These are phyloP conservation scores for Cladobotryum mycophilum DNA, from an alignment of 2,329 filamentous ascomycete species.

Conservation along the genomic window DNA sequence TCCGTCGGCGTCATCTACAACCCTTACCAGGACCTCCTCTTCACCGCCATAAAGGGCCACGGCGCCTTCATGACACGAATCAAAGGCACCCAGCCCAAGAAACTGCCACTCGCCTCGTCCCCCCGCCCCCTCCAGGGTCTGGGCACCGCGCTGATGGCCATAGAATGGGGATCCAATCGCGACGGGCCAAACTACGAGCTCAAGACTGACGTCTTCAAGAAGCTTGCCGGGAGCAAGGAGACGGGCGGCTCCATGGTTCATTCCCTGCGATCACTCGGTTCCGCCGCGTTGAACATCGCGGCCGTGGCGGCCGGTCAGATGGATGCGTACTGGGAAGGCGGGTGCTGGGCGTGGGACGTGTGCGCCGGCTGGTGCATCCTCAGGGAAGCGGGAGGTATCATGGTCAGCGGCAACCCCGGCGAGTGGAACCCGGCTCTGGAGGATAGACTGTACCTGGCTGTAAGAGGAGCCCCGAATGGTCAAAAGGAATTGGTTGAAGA, in stretches of 20 bases:
- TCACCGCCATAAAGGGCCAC: constrained; percentile 60
- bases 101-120: constrained; percentile 36
- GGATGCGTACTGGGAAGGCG: constrained; percentile 76
- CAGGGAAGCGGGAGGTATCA: constrained; percentile 64
- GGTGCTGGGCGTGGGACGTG: constrained; percentile 82
- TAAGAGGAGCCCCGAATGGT: constrained; percentile 52
- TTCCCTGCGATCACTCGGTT: constrained; percentile 62
- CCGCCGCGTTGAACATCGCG: constrained; percentile 69
- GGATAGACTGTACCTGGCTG: constrained; percentile 54
- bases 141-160: constrained; percentile 57
- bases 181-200: constrained; percentile 64
- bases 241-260: constrained; percentile 71
- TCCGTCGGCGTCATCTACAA: constrained; percentile 74
- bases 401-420: constrained; percentile 68
- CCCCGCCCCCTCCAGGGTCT: constrained; percentile 55
- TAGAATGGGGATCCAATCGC: constrained; percentile 69
- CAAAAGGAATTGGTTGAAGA: constrained; percentile 58
- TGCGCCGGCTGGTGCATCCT: constrained; percentile 76
- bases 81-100: constrained; percentile 30
- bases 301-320: constrained; percentile 64
- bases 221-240: constrained; percentile 51
- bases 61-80: constrained; percentile 55
- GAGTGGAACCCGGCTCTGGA: constrained; percentile 60
- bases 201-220: constrained; percentile 60
- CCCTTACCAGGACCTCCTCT: constrained; percentile 64